Conservation (phyloP, 1,139 yeast genomes). For the Yamadazyma jaroonii region DNA sequence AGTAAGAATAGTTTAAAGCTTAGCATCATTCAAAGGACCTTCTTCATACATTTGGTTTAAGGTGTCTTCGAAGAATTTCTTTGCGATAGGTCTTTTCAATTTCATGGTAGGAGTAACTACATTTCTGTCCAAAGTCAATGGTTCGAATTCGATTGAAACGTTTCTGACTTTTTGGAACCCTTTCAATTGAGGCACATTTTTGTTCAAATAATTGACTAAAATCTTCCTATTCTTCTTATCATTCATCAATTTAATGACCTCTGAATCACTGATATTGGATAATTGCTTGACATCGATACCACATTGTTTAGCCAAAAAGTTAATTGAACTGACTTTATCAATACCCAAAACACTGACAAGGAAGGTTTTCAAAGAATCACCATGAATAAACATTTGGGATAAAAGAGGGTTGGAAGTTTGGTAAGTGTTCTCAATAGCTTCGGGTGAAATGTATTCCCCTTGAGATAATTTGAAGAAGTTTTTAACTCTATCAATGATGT, state of each 20-base stretch:
- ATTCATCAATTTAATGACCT: slow-evolving; percentile 28
- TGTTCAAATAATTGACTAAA: slow-evolving; percentile 28
- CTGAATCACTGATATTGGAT: slow-evolving; percentile 13
- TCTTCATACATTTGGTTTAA: slow-evolving; percentile 59
- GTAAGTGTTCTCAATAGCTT: slow-evolving; percentile 38
- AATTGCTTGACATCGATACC: slow-evolving; percentile 16
- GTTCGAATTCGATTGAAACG: slow-evolving; percentile 57
- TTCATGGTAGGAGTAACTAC: slow-evolving; percentile 76
- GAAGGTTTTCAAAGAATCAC: slow-evolving; percentile 59
- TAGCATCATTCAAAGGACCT: slow-evolving; percentile 33
- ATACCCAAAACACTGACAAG: slow-evolving; percentile 67
- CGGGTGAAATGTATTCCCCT: slow-evolving; percentile 46
- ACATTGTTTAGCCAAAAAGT: slow-evolving; percentile 18
- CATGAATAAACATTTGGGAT: slow-evolving; percentile 45
- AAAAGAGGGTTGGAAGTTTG: slow-evolving; percentile 31
- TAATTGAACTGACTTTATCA: slow-evolving; percentile 21
- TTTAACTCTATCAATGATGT: slow-evolving; percentile 41
- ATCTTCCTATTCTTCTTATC: slow-evolving; percentile 24
- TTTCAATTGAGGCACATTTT: slow-evolving; percentile 24
- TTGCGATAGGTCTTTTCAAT: slow-evolving; percentile 61
- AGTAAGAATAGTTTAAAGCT: no score
- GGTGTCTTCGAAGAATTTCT: slow-evolving; percentile 45
- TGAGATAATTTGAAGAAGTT: slow-evolving; percentile 45
- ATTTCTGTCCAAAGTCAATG: slow-evolving; percentile 61
- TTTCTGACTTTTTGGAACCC: slow-evolving; percentile 69